A percentile compares a stretch with the other conserved stretches of the same genome.
Conservation (phyloP, 2,329 filamentous ascomycete species). For the Nothophaeocryptopus gaeumannii region DNA sequence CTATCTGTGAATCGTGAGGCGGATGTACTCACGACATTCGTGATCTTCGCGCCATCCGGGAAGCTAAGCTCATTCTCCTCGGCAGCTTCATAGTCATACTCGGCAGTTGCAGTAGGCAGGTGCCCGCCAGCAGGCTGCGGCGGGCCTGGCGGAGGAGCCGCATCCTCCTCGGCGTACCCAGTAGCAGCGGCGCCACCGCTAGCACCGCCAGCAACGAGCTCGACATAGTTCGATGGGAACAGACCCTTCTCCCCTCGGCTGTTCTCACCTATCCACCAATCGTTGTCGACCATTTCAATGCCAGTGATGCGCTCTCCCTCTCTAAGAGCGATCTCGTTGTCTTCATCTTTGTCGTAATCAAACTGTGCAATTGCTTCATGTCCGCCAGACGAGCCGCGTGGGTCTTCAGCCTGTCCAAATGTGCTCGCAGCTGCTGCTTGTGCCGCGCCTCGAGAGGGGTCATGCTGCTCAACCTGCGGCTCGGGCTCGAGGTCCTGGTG, state of each 20-base stretch:
- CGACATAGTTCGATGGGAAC: slow-evolving; percentile 97
- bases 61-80: slow-evolving; percentile 89
- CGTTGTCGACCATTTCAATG: slow-evolving; percentile 95
- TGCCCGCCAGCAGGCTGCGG: slow-evolving; percentile 45
- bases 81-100: slow-evolving; percentile 95
- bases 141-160: slow-evolving; percentile 22
- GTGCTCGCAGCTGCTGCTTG: slow-evolving; percentile 45
- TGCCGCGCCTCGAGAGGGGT: slow-evolving; percentile 54
- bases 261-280: slow-evolving; percentile 99
- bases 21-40: slow-evolving; percentile 62
- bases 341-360: slow-evolving; percentile 96
- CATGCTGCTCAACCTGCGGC: slow-evolving; percentile 57
- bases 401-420: slow-evolving; percentile 44
- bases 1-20: not conserved
- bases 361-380: slow-evolving; percentile 79
- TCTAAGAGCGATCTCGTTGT: slow-evolving; percentile 87
- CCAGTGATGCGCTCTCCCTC: slow-evolving; percentile 87
- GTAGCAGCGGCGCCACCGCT: slow-evolving; percentile 36
- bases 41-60: slow-evolving; percentile 81
- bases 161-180: slow-evolving; percentile 33
- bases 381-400: slow-evolving; percentile 49
- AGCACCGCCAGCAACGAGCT: slow-evolving; percentile 61
- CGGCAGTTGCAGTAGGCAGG: slow-evolving; percentile 64
- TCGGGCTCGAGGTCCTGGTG: slow-evolving; percentile 66
- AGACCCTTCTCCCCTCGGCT: slow-evolving; percentile 77